Evolutionary conservation across 2,329 filamentous ascomycete genomes (phyloP), one percentile per base, ranked within the genome.

Genomic region (Cadophora gregata): DNA sequence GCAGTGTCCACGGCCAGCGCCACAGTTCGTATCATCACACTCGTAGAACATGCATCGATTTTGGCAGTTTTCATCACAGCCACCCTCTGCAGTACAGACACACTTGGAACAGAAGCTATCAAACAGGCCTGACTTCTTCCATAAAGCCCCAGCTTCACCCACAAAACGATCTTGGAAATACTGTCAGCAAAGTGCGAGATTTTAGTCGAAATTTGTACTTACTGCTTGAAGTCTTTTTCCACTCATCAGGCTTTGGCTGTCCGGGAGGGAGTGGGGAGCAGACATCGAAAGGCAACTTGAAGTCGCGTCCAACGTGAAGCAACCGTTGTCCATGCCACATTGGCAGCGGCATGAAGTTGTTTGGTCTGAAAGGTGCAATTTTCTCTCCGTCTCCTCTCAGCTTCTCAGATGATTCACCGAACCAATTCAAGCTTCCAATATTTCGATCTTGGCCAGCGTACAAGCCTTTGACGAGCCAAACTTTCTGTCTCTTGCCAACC

Each of bases 41-140:
- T 99, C 96, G 78, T 97, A 98, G 64, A 97, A 89, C 93, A 98
- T 98, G 78, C 93, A 93, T 69, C 93, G 86, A 78, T 99, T 99
- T 76, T 97, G 92, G 79, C 96, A 99, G 74, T 91, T 86, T 70
- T 97, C 93, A 70, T 89, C 92, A 75, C 96, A 98, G 42, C 93
- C 93, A 63, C 90, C 88, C 62, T 94, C 91, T 7, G 86, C 83
- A 50, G 82, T 88, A 80, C 93, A 97, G 66, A 93, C 88, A 76
- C 93, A 97, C 76, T 88, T 90, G 67, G 90, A 92, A 65, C 88
- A 87, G 67, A 90, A 93, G 68, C 92, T 86, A 73, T 93, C 88
- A 72, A 90, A 86, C 67, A 90, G 87, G 45, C 90, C 90, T 50
- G 86, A 88, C 75, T 93, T 93, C 78, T 92, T 92, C 93, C 93